Conservation (phyloP, 2,329 filamentous ascomycete species). For the Juglanconis juglandina region DNA sequence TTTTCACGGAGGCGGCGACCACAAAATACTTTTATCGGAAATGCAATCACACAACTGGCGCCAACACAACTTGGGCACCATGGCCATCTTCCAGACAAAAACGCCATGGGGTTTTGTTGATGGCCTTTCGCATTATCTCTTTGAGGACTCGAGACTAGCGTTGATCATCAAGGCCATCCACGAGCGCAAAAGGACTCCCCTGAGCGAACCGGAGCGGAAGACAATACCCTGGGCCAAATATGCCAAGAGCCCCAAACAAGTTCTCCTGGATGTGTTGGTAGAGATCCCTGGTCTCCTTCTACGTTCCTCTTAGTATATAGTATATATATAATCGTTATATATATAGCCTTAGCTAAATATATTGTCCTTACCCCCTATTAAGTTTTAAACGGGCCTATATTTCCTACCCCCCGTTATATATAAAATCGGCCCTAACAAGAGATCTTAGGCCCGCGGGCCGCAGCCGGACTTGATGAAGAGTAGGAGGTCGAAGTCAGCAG, state of each 20-base stretch:
- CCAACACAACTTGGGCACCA: conserved; percentile 1
- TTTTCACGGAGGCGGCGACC: conserved; percentile 3
- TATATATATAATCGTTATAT: too few species aligned
- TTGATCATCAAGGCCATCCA: conserved; percentile 19
- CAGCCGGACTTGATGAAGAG: too few species aligned
- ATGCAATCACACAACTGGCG: neutral
- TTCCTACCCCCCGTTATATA: too few species aligned
- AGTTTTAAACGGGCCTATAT: too few species aligned
- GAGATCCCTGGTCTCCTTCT: conserved; percentile 20
- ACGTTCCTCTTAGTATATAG: too few species aligned
- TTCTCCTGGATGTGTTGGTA: conserved; percentile 20
- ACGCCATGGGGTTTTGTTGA: conserved; percentile 5
- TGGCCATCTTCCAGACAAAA: conserved; percentile 8
- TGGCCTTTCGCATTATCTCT: neutral
- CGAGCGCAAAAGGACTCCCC: conserved; percentile 12
- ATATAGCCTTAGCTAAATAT: too few species aligned
- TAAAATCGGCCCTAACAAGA: too few species aligned
- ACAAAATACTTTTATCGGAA: neutral
- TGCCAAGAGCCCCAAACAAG: conserved; percentile 20
- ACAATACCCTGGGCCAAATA: conserved; percentile 20
- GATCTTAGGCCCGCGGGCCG: too few species aligned
- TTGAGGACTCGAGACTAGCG: neutral
- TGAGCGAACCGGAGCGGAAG: conserved; percentile 21
- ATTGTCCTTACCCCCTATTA: too few species aligned
- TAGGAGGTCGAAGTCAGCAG: too few species aligned